Percentiles rank a stretch among this genome's conserved stretches.
Evolutionary conservation across 164 flowering plant species (phyloP).

Genomic region (Kalanchoe fedtschenkoi): DNA sequence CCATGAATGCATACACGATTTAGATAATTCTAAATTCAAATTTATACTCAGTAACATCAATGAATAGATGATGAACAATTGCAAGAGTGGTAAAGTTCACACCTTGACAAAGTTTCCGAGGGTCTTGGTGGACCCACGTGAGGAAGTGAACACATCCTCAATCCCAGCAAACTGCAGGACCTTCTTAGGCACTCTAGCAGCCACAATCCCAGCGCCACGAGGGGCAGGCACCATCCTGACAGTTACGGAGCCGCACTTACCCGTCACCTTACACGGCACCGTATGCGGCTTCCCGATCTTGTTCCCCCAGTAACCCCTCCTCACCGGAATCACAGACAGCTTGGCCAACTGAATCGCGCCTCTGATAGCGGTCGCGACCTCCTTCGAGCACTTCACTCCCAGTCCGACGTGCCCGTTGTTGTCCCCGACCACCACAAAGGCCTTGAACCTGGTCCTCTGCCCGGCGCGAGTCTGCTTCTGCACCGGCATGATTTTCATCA

Average conservation of each 20-base stretch:
- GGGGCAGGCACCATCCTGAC: constrained; percentile 88
- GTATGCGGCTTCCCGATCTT: constrained; percentile 82
- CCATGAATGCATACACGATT: no score
- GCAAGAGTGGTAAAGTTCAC: constrained; percentile 6
- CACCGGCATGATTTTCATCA: constrained; percentile 85
- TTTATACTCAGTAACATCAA: no score
- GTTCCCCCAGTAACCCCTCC: constrained; percentile 86
- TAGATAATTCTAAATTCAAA: no score
- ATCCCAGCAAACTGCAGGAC: constrained; percentile 84
- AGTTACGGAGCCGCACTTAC: constrained; percentile 76
- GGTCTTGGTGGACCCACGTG: constrained; percentile 81
- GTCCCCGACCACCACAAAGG: constrained; percentile 78
- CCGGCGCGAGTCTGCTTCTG: constrained; percentile 86
- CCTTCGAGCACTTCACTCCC: constrained; percentile 76
- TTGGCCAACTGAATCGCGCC: constrained; percentile 67
- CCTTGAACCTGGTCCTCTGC: constrained; percentile 74
- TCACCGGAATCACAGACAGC: constrained; percentile 64
- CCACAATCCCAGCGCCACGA: constrained; percentile 75
- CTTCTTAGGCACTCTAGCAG: constrained; percentile 85
- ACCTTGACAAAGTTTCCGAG: constrained; percentile 86
- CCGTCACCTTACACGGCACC: constrained; percentile 79
- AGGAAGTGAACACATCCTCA: constrained; percentile 72
- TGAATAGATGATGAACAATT: no score
- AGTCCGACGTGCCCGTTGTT: constrained; percentile 68
- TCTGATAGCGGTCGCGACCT: constrained; percentile 76